phyloP scores from a whole-genome alignment of 805 yeast species.

The Zygotorulaspora danielsina region DNA sequence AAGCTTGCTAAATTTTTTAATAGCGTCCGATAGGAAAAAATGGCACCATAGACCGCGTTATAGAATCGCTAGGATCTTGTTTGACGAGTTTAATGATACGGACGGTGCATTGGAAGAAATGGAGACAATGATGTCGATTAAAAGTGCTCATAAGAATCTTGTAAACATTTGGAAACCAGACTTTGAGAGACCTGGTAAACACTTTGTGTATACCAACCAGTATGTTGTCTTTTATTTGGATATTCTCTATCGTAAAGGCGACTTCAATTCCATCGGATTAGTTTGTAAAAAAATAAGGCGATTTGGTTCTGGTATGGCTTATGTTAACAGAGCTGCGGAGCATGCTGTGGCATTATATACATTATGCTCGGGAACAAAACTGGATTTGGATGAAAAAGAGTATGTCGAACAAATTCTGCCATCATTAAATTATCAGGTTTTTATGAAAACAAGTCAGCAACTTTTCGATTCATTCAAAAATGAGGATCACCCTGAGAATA shows the following conservation, averaged over 20 bases:
- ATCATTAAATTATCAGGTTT: slow-evolving; percentile 25
- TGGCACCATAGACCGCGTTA: slow-evolving; percentile 90
- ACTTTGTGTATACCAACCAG: slow-evolving; percentile 69
- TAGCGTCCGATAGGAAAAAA: slow-evolving; percentile 65
- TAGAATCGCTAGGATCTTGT: slow-evolving; percentile 59
- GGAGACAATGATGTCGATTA: slow-evolving; percentile 57
- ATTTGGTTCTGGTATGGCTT: slow-evolving; percentile 70
- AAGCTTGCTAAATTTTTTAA: slow-evolving; percentile 44
- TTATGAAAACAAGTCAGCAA: slow-evolving; percentile 22
- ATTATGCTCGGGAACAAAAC: slow-evolving; percentile 17
- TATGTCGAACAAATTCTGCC: slow-evolving; percentile 29
- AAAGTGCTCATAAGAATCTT: slow-evolving; percentile 63
- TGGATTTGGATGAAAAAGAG: slow-evolving; percentile 27
- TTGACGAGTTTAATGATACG: slow-evolving; percentile 49
- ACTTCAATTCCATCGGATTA: slow-evolving; percentile 53
- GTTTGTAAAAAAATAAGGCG: slow-evolving; percentile 74
- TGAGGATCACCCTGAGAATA: slow-evolving; percentile 17
- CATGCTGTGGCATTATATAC: slow-evolving; percentile 24
- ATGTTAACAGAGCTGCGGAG: slow-evolving; percentile 30
- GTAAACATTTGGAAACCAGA: slow-evolving; percentile 94
- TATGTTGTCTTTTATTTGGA: slow-evolving; percentile 64
- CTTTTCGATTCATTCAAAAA: slow-evolving; percentile 19
- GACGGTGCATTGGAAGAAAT: slow-evolving; percentile 60
- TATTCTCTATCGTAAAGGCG: slow-evolving; percentile 49
- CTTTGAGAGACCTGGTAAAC: slow-evolving; percentile 86